These are phyloP conservation scores for Lentinula detonsa DNA, from an alignment of 768 basidiomycete genomes.

Conservation along the genomic window DNA sequence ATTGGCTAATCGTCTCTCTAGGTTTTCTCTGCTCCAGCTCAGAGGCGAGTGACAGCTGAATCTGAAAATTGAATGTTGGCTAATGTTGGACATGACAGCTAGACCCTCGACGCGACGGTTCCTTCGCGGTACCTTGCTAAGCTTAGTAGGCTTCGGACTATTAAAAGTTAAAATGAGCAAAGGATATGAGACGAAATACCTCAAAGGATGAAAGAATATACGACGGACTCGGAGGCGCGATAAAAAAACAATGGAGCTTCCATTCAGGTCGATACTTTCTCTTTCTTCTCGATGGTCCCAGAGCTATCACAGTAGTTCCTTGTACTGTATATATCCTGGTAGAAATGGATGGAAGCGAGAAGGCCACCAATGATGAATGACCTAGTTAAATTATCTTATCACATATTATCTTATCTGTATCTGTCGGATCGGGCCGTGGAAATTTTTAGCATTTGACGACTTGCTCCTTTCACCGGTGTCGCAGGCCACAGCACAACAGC, in stretches of 20 bases:
- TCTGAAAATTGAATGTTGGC: background rate
- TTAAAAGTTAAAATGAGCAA: background rate
- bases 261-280: no score
- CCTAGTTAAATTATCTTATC: background rate
- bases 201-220: background rate
- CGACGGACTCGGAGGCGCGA: background rate
- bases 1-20: background rate
- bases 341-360: no score
- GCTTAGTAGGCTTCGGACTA: background rate
- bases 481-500: constrained; percentile 2
- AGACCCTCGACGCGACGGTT: background rate
- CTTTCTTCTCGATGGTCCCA: no score
- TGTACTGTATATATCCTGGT: no score
- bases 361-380: no score
- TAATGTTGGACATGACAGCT: background rate
- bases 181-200: background rate
- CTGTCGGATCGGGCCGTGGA: background rate
- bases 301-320: no score
- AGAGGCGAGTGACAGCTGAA: background rate
- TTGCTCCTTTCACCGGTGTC: background rate
- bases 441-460: background rate
- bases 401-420: background rate
- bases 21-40: background rate
- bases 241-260: background rate
- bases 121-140: background rate